phyloP scores from a whole-genome alignment of 2,329 filamentous ascomycete species.

The Xylariales sp. region DNA sequence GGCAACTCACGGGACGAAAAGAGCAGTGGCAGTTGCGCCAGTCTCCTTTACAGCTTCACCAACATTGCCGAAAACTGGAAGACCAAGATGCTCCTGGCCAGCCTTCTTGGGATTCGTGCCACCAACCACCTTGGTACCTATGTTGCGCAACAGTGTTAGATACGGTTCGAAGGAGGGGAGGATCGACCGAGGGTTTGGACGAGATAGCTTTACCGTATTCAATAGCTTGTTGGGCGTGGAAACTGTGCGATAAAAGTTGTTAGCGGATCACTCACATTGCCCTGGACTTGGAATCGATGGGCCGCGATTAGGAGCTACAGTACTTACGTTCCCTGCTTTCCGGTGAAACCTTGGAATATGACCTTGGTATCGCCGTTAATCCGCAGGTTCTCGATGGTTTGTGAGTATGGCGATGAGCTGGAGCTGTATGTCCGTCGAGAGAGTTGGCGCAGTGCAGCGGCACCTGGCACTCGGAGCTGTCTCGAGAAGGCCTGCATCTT shows the following conservation, averaged over 20 bases:
- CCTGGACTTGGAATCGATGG: neutral
- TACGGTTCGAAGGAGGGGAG: constrained; percentile 7
- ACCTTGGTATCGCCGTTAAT: constrained; percentile 93
- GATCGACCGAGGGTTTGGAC: neutral
- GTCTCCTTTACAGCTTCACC: constrained; percentile 84
- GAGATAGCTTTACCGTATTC: constrained; percentile 73
- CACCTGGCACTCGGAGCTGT: constrained; percentile 58
- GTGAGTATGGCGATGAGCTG: constrained; percentile 61
- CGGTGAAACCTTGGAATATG: constrained; percentile 94
- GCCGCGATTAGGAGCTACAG: neutral
- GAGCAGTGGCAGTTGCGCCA: constrained; percentile 83
- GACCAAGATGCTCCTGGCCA: constrained; percentile 80
- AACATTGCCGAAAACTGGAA: constrained; percentile 90
- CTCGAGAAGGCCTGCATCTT: constrained; percentile 84
- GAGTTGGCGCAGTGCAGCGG: constrained; percentile 61
- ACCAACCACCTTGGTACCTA: constrained; percentile 94
- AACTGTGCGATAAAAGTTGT: constrained; percentile 50
- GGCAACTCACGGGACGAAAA: constrained; percentile 84
- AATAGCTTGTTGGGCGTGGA: constrained; percentile 96
- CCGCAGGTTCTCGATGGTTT: constrained; percentile 79
- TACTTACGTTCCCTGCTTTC: constrained; percentile 89
- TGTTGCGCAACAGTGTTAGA: constrained; percentile 25
- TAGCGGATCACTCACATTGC: constrained; percentile 23
- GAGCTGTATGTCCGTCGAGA: constrained; percentile 72
- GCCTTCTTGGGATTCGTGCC: constrained; percentile 99